Base-by-base conservation (phyloP, 768 basidiomycete genomes). In the Multifurca ochricompacta region DNA sequence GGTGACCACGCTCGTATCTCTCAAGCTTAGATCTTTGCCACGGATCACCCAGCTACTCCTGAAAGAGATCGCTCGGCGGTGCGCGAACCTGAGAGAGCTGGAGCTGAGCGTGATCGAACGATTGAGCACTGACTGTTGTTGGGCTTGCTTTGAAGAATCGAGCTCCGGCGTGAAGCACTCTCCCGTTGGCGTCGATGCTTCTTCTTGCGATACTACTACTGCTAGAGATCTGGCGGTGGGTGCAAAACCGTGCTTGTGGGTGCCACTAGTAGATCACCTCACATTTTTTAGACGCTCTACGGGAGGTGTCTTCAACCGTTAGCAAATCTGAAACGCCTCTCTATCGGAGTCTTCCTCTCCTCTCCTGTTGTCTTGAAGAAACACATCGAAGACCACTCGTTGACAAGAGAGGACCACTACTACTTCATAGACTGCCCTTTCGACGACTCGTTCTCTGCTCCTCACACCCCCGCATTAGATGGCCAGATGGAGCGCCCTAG, bases 321-420 rank as follows among this genome's bases (percentile, higher is more conserved):
- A 10, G 67, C 62, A 43, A 69, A 70, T 10, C 71, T 86, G 9
- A 65, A 69, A 14, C 66, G 75, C 53, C 71, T 87, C 14, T 77
- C 78, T 59, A 68, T 87, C 19, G 85, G 85, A 0, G 69, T 86
- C 43, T 81, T 79, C 62, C 76, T 87, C 18, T 85, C 83, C 0
- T 72, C 77, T 48, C 74, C 77, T 25, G 68, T 68, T 36, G 65
- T 82, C 52, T 64, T 83, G 18, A 70, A 75, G 51, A 49, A 68
- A 4, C 80, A 82, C 57, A 65, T 77, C 47, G 64, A 63, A 18
- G 61, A 65, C 37, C 80, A 82, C 53, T 47, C 53, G 6, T 25
- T 48, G 7, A 48, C 11, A 30, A 34, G 44, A 32, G 35, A 52
- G 31, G 18, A 35, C 4, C 53, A 40, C 4, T 54, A 40, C 35